Base-by-base conservation (phyloP, 805 yeast genomes). In the Candida boidinii region DNA sequence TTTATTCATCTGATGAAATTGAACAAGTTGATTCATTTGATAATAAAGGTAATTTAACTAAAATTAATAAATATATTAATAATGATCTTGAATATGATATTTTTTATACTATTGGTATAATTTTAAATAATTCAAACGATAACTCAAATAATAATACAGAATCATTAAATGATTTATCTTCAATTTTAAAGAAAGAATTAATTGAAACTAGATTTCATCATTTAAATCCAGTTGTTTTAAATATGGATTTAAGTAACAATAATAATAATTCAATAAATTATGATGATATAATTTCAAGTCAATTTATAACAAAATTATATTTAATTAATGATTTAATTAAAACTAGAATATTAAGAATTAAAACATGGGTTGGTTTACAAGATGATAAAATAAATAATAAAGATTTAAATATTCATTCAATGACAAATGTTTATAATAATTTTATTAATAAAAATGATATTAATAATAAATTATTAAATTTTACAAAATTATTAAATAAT, bases 331-430 rank as follows among this genome's bases (percentile, higher is more conserved):
- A 20, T 0, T 34, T 36, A 26, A 37, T 52, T 14, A 34, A 40
- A 9, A 38, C 49, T 17, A 42, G 71, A 36, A 37, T 60, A 19
- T 34, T 44, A 7, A 44, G 72, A 39, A 55, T 66, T 39, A 50
- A 60, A 38, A 47, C 66, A 0, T 66, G 70, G 71, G 52, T 55
- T 3, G 71, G 70, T 3, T 43, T 62, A 11, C 52, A 55, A 29
- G 46, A 46, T 33, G 36, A 41, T 10, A 28, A 44, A 5, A 31
- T 29, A 3, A 22, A 46, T 4, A n/a, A 38, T 17, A 16, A 26
- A n/a, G 26, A 42, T 17, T 17, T 24, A 8, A 31, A 50, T 14
- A 28, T 62, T 2, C 54, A 56, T 30, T 48, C 64, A 7, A 62
- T 65, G 65, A 42, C 56, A 1, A 52, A 55, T 28, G 53, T 56